Evolutionary conservation across 352 stramenopile species (phyloP).

Genomic region (Globisporangium sylvaticum): DNA sequence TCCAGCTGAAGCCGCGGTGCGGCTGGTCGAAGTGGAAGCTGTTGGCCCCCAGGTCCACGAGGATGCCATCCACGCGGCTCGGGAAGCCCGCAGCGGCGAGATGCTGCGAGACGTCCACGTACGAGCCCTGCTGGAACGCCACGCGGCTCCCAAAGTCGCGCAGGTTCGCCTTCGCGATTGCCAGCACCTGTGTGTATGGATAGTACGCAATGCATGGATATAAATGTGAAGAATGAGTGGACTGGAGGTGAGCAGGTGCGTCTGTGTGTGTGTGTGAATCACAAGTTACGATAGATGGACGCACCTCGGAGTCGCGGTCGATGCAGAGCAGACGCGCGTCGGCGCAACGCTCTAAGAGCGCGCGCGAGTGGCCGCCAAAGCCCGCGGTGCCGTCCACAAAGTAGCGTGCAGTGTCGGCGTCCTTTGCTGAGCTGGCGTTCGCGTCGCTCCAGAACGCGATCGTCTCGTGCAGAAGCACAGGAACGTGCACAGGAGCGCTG

Average conservation of each 20-base stretch:
- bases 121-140: conserved; percentile 56
- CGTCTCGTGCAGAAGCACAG: conserved; percentile 58
- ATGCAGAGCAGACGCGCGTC: conserved; percentile 67
- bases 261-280: background rate
- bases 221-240: background rate
- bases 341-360: conserved; percentile 45
- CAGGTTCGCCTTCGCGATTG: conserved; percentile 49
- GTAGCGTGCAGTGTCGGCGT: conserved; percentile 19
- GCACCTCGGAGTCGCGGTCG: conserved; percentile 66
- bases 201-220: background rate
- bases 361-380: conserved; percentile 64
- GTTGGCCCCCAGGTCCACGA: conserved; percentile 79
- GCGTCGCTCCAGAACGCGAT: conserved; percentile 23
- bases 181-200: conserved; percentile 28
- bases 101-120: conserved; percentile 41
- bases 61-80: conserved; percentile 48
- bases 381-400: conserved; percentile 77
- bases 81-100: conserved; percentile 41
- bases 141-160: conserved; percentile 44
- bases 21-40: conserved; percentile 79
- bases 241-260: background rate
- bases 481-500: conserved; percentile 34
- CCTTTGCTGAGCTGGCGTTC: background rate
- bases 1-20: conserved; percentile 65
- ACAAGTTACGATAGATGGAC: background rate